These are phyloP conservation scores for Suillus discolor DNA, from an alignment of 768 basidiomycete genomes.

Conservation along the genomic window DNA sequence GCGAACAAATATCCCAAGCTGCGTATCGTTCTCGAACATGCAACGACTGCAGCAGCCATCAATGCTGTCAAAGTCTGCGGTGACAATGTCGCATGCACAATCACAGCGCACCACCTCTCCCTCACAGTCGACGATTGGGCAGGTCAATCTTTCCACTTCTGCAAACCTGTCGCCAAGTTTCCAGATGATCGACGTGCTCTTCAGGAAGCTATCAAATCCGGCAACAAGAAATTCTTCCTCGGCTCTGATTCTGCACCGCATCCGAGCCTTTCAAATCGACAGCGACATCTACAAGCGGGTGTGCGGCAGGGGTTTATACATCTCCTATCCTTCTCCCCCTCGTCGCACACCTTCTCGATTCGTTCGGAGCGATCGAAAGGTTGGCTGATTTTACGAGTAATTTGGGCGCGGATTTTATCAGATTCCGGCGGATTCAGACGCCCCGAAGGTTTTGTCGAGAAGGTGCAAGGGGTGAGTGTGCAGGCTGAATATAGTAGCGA, in stretches of 20 bases:
- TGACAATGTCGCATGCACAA: constrained; percentile 89
- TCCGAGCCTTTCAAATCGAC: constrained; percentile 64
- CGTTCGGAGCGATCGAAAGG: constrained; percentile 82
- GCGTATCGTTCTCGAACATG: constrained; percentile 96
- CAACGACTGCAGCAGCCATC: constrained; percentile 89
- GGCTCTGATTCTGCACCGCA: constrained; percentile 98
- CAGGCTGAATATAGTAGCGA: constrained; percentile 47
- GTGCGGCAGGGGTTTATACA: constrained; percentile 97
- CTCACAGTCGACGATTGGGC: constrained; percentile 97
- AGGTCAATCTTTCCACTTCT: constrained; percentile 93
- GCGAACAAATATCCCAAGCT: constrained; percentile 85
- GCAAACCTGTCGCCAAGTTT: constrained; percentile 97
- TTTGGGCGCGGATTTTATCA: constrained; percentile 83
- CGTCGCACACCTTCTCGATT: constrained; percentile 84
- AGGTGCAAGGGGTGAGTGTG: constrained; percentile 40
- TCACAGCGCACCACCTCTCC: constrained; percentile 94
- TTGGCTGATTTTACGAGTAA: constrained; percentile 79
- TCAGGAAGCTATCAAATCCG: constrained; percentile 73
- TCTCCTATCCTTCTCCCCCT: constrained; percentile 90
- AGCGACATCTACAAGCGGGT: constrained; percentile 68
- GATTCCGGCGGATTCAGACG: constrained; percentile 32
- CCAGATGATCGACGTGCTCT: constrained; percentile 89
- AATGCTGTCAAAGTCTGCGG: constrained; percentile 81
- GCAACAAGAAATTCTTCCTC: constrained; percentile 48
- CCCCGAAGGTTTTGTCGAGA: constrained; percentile 46